These are phyloP conservation scores for Metschnikowia anglica DNA, from an alignment of 805 yeast species.

Conservation along the genomic window DNA sequence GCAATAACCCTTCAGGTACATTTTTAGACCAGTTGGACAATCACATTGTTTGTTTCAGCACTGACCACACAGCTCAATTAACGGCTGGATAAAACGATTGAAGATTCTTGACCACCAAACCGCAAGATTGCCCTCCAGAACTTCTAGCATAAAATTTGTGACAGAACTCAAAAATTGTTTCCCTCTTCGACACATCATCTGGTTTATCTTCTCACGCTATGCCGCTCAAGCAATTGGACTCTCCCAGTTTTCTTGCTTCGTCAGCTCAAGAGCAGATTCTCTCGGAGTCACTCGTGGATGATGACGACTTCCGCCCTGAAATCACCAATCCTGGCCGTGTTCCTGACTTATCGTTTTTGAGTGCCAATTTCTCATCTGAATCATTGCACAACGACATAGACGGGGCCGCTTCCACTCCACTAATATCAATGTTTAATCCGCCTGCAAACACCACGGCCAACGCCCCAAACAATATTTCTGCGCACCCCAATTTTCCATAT, in stretches of 20 bases:
- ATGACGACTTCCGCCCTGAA: slow-evolving; percentile 5
- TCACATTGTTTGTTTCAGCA: not conserved
- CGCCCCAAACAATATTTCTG: not conserved
- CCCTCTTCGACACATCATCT: too few species aligned
- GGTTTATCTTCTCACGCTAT: not conserved
- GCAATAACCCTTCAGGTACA: slow-evolving; percentile 8
- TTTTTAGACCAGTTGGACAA: not conserved
- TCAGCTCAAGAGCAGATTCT: slow-evolving; percentile 3
- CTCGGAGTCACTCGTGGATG: slow-evolving; percentile 8
- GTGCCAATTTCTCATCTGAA: slow-evolving; percentile 43
- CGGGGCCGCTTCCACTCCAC: slow-evolving; percentile 11
- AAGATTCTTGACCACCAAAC: not conserved
- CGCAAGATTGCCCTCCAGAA: too few species aligned
- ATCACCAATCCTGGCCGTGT: slow-evolving; percentile 7
- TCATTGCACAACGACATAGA: slow-evolving; percentile 23
- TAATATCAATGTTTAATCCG: not conserved
- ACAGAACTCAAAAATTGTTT: too few species aligned
- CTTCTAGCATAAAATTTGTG: too few species aligned
- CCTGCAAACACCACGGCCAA: not conserved
- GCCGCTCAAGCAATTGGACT: slow-evolving; percentile 2
- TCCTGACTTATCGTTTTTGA: slow-evolving; percentile 32
- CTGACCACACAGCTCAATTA: not conserved
- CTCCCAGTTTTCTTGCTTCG: slow-evolving; percentile 4
- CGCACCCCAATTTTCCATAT: slow-evolving; percentile 5
- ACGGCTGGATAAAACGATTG: not conserved